Conservation (phyloP, 1,284 basidiomycete genomes). For the Ustilago lituana region DNA sequence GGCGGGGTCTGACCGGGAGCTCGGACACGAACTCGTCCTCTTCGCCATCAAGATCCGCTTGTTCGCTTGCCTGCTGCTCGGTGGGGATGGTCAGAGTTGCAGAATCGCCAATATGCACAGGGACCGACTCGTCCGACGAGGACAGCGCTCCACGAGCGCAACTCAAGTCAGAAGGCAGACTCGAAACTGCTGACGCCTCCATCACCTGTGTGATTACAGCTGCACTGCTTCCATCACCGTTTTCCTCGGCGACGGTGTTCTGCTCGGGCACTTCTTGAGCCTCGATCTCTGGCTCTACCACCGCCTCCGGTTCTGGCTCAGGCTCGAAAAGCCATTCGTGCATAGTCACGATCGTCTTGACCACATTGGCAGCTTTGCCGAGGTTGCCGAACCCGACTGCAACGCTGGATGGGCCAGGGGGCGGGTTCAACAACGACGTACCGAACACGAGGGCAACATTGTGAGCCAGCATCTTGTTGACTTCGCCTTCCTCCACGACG, state of each 20-base stretch:
- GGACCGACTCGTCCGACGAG: slow-evolving; percentile 3
- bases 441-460: slow-evolving; percentile 66
- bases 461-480: slow-evolving; percentile 65
- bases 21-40: slow-evolving; percentile 24
- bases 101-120: neutral
- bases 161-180: neutral
- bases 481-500: slow-evolving; percentile 56
- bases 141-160: slow-evolving; percentile 2
- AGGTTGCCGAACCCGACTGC: slow-evolving; percentile 59
- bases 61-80: neutral
- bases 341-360: slow-evolving; percentile 64
- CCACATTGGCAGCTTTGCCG: slow-evolving; percentile 64
- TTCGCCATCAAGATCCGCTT: slow-evolving; percentile 5
- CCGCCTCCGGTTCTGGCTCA: slow-evolving; percentile 40
- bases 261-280: neutral
- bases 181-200: neutral
- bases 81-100: neutral
- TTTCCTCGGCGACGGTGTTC: neutral
- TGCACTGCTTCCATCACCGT: neutral
- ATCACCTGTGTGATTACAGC: neutral
- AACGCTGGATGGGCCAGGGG: slow-evolving; percentile 53
- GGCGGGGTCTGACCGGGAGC: slow-evolving; percentile 30
- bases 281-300: slow-evolving; percentile 6
- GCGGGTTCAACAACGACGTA: slow-evolving; percentile 64
- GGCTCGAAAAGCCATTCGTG: slow-evolving; percentile 65